phyloP scores from a whole-genome alignment of 306 rosid genomes.

The Fragaria ananassa region DNA sequence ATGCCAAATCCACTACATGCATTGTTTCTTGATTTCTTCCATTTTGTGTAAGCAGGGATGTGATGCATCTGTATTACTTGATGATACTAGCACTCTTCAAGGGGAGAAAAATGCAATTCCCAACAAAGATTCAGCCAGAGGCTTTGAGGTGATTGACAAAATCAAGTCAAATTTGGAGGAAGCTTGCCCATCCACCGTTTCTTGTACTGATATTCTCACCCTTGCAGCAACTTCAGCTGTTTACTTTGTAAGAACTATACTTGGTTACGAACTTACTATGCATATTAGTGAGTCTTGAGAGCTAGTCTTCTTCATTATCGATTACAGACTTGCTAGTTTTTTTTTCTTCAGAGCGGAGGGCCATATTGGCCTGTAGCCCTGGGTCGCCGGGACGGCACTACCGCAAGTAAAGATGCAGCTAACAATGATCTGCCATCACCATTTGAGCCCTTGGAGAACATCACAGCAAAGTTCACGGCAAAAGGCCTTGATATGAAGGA shows the following conservation, averaged over 20 bases:
- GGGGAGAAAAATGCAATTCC: slow-evolving; percentile 80
- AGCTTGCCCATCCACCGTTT: slow-evolving; percentile 79
- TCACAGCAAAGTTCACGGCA: slow-evolving; percentile 58
- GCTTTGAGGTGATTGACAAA: slow-evolving; percentile 73
- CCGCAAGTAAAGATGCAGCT: slow-evolving; percentile 57
- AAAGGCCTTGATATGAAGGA: slow-evolving; percentile 71
- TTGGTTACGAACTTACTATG: background rate
- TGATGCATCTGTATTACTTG: slow-evolving; percentile 76
- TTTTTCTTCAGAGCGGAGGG: slow-evolving; percentile 48
- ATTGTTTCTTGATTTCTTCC: background rate
- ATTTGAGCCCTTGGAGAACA: slow-evolving; percentile 59
- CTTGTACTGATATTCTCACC: slow-evolving; percentile 79
- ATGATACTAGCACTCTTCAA: slow-evolving; percentile 58
- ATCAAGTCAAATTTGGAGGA: slow-evolving; percentile 67
- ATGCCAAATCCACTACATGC: background rate
- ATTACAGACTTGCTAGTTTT: background rate
- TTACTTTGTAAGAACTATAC: slow-evolving; percentile 50
- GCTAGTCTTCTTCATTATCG: background rate
- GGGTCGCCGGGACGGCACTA: slow-evolving; percentile 81
- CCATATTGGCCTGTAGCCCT: slow-evolving; percentile 66
- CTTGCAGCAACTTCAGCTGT: slow-evolving; percentile 83
- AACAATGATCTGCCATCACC: slow-evolving; percentile 66
- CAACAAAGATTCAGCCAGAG: slow-evolving; percentile 65
- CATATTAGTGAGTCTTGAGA: background rate
- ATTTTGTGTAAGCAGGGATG: slow-evolving; percentile 54